Evolutionary conservation across 1,139 yeast genomes (phyloP), one percentile per base, ranked within the genome.

Genomic region (Yamadazyma diospyri): DNA sequence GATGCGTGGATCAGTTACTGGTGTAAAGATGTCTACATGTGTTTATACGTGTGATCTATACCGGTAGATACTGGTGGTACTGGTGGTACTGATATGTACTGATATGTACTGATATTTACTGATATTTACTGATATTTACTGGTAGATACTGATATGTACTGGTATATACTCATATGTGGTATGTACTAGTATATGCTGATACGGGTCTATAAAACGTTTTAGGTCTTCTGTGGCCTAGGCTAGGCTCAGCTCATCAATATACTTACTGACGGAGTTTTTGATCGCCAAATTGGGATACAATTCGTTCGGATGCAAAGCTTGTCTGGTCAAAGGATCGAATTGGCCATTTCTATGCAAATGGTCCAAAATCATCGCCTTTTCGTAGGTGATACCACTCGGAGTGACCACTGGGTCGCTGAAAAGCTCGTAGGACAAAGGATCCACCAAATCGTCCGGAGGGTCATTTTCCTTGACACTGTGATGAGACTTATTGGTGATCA

Each of bases 381-480:
- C 78, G 45, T 66, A 72, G 2, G 76, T 61, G 22, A 64, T 68
- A 2, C 78, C 78, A 16, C 72, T 61, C 9, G 72, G 73, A 10
- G 72, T 58, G n/a, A 71, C 51, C 5, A 72, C 78, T 0, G 78
- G 78, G 28, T 72, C 69, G 23, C 45, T 46, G 44, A 70, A 69
- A 23, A 71, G 39, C 29, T 63, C 61, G 46, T 65, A 69, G 2
- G 75, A 64, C 17, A 72, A 67, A 5, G 78, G 78, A 39, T 72
- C 76, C 12, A 67, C 38, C 13, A 69, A 47, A 33, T 55, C 56
- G 21, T 67, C 75, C 0, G 77, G 77, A 1, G 65, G 63, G 13
- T 64, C 65, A 4, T 47, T 51, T 16, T 7, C 13, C 8, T 17
- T 11, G 7, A 14, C 11, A 25, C 17, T 18, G 12, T 13, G n/a